phyloP scores from a whole-genome alignment of 345 rosid species.

The Gossypium australe region DNA sequence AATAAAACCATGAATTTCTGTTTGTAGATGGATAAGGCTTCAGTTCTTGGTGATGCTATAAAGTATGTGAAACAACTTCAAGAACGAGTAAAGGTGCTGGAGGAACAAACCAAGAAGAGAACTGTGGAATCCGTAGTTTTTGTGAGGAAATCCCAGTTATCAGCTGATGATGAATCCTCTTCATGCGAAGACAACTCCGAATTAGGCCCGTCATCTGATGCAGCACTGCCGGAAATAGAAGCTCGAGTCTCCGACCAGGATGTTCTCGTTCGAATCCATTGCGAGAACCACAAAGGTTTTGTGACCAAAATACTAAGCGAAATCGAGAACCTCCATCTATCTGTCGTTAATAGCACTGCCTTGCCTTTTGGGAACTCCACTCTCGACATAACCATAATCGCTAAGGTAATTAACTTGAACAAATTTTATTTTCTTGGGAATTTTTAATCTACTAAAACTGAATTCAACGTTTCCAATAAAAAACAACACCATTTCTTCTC shows the following conservation, averaged over 20 bases:
- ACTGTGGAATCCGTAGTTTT: conserved; percentile 53
- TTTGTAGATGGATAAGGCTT: conserved; percentile 58
- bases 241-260: conserved; percentile 49
- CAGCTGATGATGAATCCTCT: conserved; percentile 37
- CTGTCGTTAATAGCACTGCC: conserved; percentile 45
- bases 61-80: conserved; percentile 67
- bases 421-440: neutral
- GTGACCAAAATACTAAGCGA: conserved; percentile 38
- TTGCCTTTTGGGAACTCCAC: conserved; percentile 58
- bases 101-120: conserved; percentile 47
- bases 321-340: conserved; percentile 46
- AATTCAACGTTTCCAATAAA: neutral
- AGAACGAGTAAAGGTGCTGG: conserved; percentile 41
- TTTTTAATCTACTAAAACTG: neutral
- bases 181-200: conserved; percentile 37
- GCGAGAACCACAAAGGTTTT: conserved; percentile 46
- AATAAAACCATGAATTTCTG: neutral
- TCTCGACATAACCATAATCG: conserved; percentile 55
- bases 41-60: conserved; percentile 68
- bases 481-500: neutral
- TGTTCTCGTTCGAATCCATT: conserved; percentile 56
- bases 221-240: conserved; percentile 64
- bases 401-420: conserved; percentile 42
- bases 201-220: conserved; percentile 14
- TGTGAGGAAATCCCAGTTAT: conserved; percentile 46